A percentile compares a stretch with the other conserved stretches of the same genome.
These are phyloP conservation scores for Rhizopogon vesiculosus DNA, from an alignment of 768 basidiomycete genomes.

Conservation along the genomic window DNA sequence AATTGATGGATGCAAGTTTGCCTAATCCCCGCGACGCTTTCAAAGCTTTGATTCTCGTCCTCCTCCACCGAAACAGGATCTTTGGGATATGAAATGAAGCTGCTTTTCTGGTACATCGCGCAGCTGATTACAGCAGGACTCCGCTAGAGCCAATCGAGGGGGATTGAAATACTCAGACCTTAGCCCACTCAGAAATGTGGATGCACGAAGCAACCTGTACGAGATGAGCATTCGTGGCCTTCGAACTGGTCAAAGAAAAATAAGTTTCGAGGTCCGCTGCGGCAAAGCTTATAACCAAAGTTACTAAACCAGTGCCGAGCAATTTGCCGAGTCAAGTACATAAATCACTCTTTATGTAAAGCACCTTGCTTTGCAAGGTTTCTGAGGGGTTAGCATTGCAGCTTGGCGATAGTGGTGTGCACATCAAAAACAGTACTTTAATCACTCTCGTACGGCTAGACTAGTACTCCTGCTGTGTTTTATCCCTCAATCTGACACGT, in stretches of 20 bases:
- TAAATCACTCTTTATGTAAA: too few relatives aligned
- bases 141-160: slow-evolving; percentile 57
- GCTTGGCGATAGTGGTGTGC: too few relatives aligned
- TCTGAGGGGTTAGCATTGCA: too few relatives aligned
- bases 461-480: too few relatives aligned
- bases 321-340: too few relatives aligned
- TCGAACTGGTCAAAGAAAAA: slow-evolving; percentile 28
- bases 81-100: slow-evolving; percentile 30
- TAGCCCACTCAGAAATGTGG: slow-evolving; percentile 61
- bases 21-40: slow-evolving; percentile 55
- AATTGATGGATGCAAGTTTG: slow-evolving; percentile 12
- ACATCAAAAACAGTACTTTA: too few relatives aligned
- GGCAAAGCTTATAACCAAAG: too few relatives aligned
- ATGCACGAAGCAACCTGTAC: slow-evolving; percentile 34
- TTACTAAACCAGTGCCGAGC: too few relatives aligned
- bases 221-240: slow-evolving; percentile 64
- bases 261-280: too few relatives aligned
- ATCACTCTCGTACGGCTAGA: too few relatives aligned
- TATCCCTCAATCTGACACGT: too few relatives aligned
- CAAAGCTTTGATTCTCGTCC: slow-evolving; percentile 33
- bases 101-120: slow-evolving; percentile 65
- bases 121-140: slow-evolving; percentile 47
- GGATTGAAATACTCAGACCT: slow-evolving; percentile 72
- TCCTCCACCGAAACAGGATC: slow-evolving; percentile 35
- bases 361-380: background rate